Evolutionary conservation across 306 rosid genomes (phyloP), one percentile per base, ranked within the genome.

Genomic region (Sphenostylis stenocarpa): DNA sequence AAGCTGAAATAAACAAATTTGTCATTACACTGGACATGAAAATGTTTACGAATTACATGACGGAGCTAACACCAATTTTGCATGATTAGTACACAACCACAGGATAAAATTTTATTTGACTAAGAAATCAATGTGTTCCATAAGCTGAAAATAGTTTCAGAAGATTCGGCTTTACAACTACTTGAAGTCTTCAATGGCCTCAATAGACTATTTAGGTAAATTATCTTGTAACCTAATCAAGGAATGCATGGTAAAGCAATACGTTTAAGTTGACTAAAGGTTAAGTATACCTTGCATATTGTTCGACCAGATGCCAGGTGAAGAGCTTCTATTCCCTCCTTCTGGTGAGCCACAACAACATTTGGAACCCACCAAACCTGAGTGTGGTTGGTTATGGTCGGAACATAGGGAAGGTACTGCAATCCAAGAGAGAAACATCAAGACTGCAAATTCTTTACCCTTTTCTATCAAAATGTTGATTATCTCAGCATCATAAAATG

Each of bases 281-380:
- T 41, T 6, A 44, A n/a, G 55, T 71, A 51, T 77, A 92, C 99
- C 97, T 89, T 92, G 82, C 99, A 96, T 85, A 91, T 10, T 43
- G 98, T 88, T 60, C 99, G 97, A 49, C 99, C 99, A n/a, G 98
- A 73, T 70, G 99, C 97, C 77, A 96, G 70, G 88, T 92, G 99
- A 81, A 92, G 74, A 63, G 90, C 99, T 89, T 92, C 98, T 78
- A 96, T 91, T 68, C 98, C 99, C 84, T 96, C 99, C 81, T 92
- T 92, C 73, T 78, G 91, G 90, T 92, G 99, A 82, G 93, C 98
- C 81, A 96, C 99, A 16, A 92, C 91, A 15, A 92, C 99, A 85
- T 96, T 96, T 26, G 98, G 98, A 80, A 96, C 94, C 99, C 99
- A 96, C 99, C 99, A 96, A 60, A 96, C 89, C 66, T 89, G 87